These are phyloP conservation scores for Cercospora sojina DNA, from an alignment of 2,329 filamentous ascomycete genomes.

Conservation along the genomic window DNA sequence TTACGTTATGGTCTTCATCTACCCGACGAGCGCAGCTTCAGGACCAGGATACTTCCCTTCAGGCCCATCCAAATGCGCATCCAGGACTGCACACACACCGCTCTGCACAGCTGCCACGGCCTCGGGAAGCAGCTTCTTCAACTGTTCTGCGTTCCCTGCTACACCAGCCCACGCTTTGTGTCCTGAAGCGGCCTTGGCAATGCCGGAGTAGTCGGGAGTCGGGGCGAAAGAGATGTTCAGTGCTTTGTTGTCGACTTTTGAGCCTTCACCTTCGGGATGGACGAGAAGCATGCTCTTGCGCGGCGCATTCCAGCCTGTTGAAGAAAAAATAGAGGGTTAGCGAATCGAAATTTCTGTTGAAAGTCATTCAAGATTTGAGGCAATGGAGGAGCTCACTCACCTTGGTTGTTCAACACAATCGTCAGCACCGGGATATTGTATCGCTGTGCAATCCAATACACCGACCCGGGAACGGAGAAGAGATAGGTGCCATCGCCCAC, in stretches of 20 bases:
- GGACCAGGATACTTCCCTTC: slow-evolving; percentile 53
- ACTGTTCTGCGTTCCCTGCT: slow-evolving; percentile 57
- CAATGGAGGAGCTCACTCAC: slow-evolving; percentile 23
- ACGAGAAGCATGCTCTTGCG: slow-evolving; percentile 61
- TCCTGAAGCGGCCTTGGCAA: slow-evolving; percentile 64
- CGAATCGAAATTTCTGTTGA: neutral
- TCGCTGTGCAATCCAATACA: slow-evolving; percentile 67
- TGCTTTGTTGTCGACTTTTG: slow-evolving; percentile 61
- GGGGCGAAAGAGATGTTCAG: slow-evolving; percentile 67
- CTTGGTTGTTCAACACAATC: slow-evolving; percentile 68
- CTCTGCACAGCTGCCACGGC: slow-evolving; percentile 59
- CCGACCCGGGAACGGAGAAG: slow-evolving; percentile 63
- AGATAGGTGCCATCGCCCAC: slow-evolving; percentile 68
- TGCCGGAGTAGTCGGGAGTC: slow-evolving; percentile 65
- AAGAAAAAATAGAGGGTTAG: neutral
- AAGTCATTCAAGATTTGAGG: neutral
- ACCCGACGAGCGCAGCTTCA: slow-evolving; percentile 31
- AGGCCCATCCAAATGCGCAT: slow-evolving; percentile 59
- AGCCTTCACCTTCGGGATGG: slow-evolving; percentile 63
- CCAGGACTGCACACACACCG: slow-evolving; percentile 62
- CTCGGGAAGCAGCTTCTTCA: slow-evolving; percentile 54
- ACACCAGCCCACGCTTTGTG: slow-evolving; percentile 61
- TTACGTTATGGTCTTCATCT: too few species aligned
- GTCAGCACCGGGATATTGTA: slow-evolving; percentile 67
- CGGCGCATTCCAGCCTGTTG: slow-evolving; percentile 64